These are phyloP conservation scores for Mycena rosella DNA, from an alignment of 768 basidiomycete species.

Conservation along the genomic window DNA sequence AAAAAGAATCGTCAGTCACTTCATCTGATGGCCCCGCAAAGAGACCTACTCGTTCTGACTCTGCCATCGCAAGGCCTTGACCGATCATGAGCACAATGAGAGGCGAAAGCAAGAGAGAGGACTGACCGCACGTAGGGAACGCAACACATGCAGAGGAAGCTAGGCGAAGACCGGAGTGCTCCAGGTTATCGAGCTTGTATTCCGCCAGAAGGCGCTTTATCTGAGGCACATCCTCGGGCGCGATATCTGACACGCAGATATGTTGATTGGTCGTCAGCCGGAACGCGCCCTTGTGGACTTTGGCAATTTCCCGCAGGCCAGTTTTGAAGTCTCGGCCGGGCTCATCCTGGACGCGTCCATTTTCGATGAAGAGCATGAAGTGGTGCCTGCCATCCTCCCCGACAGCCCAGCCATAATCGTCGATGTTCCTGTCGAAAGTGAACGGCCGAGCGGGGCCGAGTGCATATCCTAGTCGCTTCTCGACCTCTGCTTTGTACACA, in stretches of 20 bases:
- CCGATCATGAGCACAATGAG: conserved; percentile 13
- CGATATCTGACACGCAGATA: conserved; percentile 86
- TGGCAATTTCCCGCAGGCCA: conserved; percentile 92
- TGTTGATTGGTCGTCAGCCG: conserved; percentile 97
- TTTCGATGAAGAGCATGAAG: conserved; percentile 96
- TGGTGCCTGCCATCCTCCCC: conserved; percentile 92
- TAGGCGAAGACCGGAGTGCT: conserved; percentile 82
- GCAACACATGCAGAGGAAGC: conserved; percentile 97
- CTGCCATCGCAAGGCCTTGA: conserved; percentile 59
- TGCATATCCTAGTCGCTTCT: conserved; percentile 85
- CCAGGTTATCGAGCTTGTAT: conserved; percentile 92
- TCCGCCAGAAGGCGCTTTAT: conserved; percentile 86
- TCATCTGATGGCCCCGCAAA: neutral
- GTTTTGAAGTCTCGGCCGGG: conserved; percentile 92
- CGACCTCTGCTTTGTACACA: conserved; percentile 89
- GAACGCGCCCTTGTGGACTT: conserved; percentile 94
- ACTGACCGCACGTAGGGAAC: conserved; percentile 93
- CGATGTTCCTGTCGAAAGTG: conserved; percentile 89
- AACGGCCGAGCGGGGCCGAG: conserved; percentile 82
- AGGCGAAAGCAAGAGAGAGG: neutral
- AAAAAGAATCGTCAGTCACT: conserved; percentile 13
- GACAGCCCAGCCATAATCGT: conserved; percentile 94
- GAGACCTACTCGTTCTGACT: conserved; percentile 65
- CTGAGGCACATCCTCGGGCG: conserved; percentile 74
- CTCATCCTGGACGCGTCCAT: conserved; percentile 97